Base-by-base conservation (phyloP, 371 early-diverging fungal species). In the Apophysomyces sp. region DNA sequence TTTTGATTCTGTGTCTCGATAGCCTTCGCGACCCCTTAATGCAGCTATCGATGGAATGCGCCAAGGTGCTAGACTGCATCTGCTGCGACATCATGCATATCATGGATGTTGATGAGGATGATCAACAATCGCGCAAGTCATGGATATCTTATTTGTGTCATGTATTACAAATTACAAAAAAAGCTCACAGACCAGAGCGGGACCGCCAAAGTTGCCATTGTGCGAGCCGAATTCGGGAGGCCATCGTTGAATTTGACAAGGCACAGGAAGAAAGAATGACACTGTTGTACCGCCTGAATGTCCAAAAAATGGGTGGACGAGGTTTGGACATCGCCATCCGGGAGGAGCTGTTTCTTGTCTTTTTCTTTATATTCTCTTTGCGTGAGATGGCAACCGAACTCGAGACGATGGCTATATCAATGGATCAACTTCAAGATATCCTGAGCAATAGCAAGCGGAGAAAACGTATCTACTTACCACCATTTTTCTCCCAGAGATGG, bases 261-360 rank as follows among this genome's bases (percentile, higher is more conserved):
- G 67, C 74, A 4, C 83, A 82, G 52, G 66, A 74, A 11, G 72
- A 80, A 32, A 78, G 79, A 7, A 72, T 86, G 66, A 69, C 68
- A 11, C 66, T 61, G 15, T 27, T 81, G 27, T 76, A 78, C 18
- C 72, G 80, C 4, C 55, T 78, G n/a, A 76, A 81, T 29, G 55
- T 64, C 11, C 69, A 73, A 9, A 76, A 77, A 31, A 63, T 72
- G 0, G 77, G 73, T 9, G 66, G 66, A 63, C 49, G 70, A 5
- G 60, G 73, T 0, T 44, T 86, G 56, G 84, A 85, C 60, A 63
- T 85, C 0, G 84, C 83, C 8, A 80, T 82, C 24, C 75, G 84
- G 4, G 86, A 87, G 59, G 88, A 87, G 40, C 58, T 85, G 3
- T 87, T 86, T 54, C 66, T 87, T 55, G 85, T 87, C n/a, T 87